Evolutionary conservation across 306 rosid species (phyloP).

Genomic region (Clitoria ternatea): DNA sequence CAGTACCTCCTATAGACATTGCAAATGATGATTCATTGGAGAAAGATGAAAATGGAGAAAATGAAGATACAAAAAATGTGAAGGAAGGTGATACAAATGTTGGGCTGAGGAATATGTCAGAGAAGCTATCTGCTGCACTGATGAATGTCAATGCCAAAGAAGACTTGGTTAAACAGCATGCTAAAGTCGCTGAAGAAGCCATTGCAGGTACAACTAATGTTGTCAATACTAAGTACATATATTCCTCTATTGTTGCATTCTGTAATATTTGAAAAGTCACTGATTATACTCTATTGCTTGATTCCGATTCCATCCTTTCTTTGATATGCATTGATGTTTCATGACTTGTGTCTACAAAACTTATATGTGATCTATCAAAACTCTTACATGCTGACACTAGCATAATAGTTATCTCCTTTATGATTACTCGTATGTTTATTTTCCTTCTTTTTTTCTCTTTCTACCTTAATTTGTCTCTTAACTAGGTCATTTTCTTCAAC

Average conservation of each 20-base stretch:
- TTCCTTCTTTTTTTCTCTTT: conserved; percentile 23
- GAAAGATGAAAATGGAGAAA: conserved; percentile 20
- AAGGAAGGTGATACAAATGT: conserved; percentile 34
- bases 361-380: conserved; percentile 10
- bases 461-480: conserved; percentile 7
- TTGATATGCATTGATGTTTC: neutral
- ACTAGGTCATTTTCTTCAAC: conserved; percentile 5
- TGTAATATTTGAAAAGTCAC: neutral
- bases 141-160: conserved; percentile 84
- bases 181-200: conserved; percentile 99
- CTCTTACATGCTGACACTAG: neutral
- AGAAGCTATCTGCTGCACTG: conserved; percentile 76
- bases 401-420: neutral
- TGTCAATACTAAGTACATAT: neutral
- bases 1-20: conserved; percentile 27
- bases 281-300: neutral
- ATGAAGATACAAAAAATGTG: conserved; percentile 17
- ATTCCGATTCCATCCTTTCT: conserved; percentile 2
- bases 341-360: neutral
- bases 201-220: conserved; percentile 71
- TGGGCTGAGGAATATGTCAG: conserved; percentile 52
- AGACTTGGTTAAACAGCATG: conserved; percentile 93
- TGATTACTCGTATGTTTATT: neutral
- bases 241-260: neutral
- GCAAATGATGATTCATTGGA: conserved; percentile 25